Evolutionary conservation across 2,329 filamentous ascomycete genomes (phyloP).

Genomic region (Aureobasidium pullulans): DNA sequence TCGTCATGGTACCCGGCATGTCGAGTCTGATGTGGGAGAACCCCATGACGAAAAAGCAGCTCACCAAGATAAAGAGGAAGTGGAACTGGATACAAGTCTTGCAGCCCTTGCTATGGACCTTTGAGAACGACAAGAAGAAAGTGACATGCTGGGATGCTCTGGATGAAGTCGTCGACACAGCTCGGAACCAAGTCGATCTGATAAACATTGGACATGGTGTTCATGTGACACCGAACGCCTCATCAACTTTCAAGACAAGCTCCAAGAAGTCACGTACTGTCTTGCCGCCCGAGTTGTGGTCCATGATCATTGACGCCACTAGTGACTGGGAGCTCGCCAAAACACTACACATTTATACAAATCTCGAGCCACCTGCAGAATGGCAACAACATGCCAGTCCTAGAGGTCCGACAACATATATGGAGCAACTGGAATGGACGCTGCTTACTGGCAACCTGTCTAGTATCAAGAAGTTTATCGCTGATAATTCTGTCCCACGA

Average conservation of each 20-base stretch:
- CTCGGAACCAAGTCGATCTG: constrained; percentile 70
- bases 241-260: constrained; percentile 20
- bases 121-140: constrained; percentile 50
- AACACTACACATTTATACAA: constrained; percentile 73
- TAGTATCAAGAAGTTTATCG: constrained; percentile 67
- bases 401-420: constrained; percentile 62
- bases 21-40: constrained; percentile 84
- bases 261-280: constrained; percentile 26
- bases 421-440: constrained; percentile 76
- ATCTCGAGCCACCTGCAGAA: constrained; percentile 61
- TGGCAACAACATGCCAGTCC: constrained; percentile 60
- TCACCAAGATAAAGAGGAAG: constrained; percentile 72
- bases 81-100: constrained; percentile 84
- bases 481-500: constrained; percentile 58
- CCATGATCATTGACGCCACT: constrained; percentile 74
- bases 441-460: constrained; percentile 65
- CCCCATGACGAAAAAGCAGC: constrained; percentile 78
- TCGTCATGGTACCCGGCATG: constrained; percentile 83
- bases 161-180: constrained; percentile 63
- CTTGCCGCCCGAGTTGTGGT: constrained; percentile 83
- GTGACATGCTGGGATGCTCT: constrained; percentile 51
- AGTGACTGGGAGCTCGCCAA: constrained; percentile 87
- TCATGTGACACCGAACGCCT: constrained; percentile 36
- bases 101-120: constrained; percentile 75
- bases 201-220: constrained; percentile 67